A percentile compares a stretch with the other conserved stretches of the same genome.
These are phyloP conservation scores for Cornus suecica DNA, from an alignment of 148 eudicot species.

Conservation along the genomic window DNA sequence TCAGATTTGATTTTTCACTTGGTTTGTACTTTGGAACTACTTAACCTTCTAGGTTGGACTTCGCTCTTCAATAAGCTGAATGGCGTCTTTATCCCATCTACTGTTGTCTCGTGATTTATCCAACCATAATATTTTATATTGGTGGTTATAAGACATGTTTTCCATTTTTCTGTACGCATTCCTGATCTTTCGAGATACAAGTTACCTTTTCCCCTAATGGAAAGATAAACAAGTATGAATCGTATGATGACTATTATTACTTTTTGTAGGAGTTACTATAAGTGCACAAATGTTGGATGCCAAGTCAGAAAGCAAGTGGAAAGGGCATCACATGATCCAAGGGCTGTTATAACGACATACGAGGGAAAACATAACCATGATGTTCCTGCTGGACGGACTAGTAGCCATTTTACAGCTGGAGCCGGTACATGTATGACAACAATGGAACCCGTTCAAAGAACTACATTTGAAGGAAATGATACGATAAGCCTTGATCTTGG, in stretches of 20 bases:
- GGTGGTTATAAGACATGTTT: neutral
- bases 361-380: constrained; percentile 30
- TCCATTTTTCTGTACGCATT: neutral
- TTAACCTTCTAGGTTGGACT: neutral
- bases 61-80: neutral
- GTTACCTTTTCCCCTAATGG: neutral
- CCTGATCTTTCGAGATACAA: neutral
- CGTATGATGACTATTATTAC: neutral
- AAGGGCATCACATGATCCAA: constrained; percentile 31
- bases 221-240: neutral
- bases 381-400: constrained; percentile 13
- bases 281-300: constrained; percentile 28
- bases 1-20: neutral
- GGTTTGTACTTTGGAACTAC: neutral
- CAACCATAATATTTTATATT: neutral
- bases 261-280: constrained; percentile 28
- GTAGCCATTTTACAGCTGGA: constrained; percentile 10
- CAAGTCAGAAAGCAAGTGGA: constrained; percentile 33
- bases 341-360: constrained; percentile 30
- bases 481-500: constrained; percentile 19
- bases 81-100: neutral
- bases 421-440: neutral
- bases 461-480: constrained; percentile 5
- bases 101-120: neutral
- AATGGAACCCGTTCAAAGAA: neutral